Base-by-base conservation (phyloP, 164 flowering plant genomes). In the Kalanchoe fedtschenkoi region DNA sequence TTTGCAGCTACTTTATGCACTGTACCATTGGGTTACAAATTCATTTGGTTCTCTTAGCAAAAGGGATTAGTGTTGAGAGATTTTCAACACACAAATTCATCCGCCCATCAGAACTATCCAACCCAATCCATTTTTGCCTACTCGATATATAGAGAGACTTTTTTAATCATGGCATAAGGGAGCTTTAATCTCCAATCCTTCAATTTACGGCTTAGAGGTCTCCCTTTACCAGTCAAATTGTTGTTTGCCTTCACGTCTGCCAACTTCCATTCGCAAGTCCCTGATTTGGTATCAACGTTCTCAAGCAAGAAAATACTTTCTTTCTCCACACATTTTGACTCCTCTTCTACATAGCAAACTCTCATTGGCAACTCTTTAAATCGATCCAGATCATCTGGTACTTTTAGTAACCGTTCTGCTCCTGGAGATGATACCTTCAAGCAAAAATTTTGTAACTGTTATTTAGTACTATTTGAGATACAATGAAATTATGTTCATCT, bases 351-450 rank as follows among this genome's bases (percentile, higher is more conserved):
- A 62, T 86, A 88, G 70, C 71, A 59, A 19, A 90, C 87, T 63
- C 71, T 68, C 96, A 93, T 80, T 34, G 96, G 87, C 81, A 83
- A 68, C 44, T 90, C 86, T 66, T 76, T 82, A 76, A 90, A 93
- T 39, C 97, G 78, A 41, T 65, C 35, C 68, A 93, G 78, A 71
- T 93, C 97, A 56, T 83, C 88, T 24, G 97, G 96, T 32, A 93
- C 81, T 75, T 70, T 88, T 37, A 93, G 69, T 33, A 93, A 16
- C 69, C 97, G 80, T 64, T 88, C 89, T n/a, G 91, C 97, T 58
- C 99, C 89, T 7, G 97, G 97, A 61, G 97, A 82, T 11, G 99
- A 93, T 41, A 93, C 96, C 99, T 93, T 66, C 66, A 63, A 67
- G 57, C 28, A 69, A 55, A 64, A 53, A 14, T 32, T 58, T 57